Base-by-base conservation (phyloP, 2,329 filamentous ascomycete genomes). In the Seiridium unicorne region DNA sequence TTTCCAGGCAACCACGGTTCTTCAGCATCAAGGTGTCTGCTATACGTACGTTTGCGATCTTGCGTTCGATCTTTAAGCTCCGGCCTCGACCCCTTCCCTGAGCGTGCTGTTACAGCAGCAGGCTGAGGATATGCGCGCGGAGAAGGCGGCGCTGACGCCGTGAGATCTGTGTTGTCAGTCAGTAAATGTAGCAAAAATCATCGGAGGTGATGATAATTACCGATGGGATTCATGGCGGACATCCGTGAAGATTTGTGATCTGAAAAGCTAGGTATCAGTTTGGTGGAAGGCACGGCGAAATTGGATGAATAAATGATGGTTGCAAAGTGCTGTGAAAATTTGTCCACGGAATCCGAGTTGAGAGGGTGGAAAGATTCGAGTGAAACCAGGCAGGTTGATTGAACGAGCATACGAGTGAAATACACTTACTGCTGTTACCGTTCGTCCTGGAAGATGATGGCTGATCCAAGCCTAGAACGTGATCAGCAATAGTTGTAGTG, bases 31-130 rank as follows among this genome's bases (percentile, higher is more conserved):
- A 71, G 61, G 47, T 71, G 64, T 26, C 65, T 65, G 32, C 63
- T 64, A 49, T 69, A 67, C 2, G 67, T 65, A 10, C 72, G 72
- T 57, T 73, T 73, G 11, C 46, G 11, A 31, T 48, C 46, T n/a
- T n/a, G 8, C 9, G n/a, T 31, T 48, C 38, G 7, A 13, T 13
- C 38, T 42, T 42, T 13, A 42, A 13, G 13, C 7, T 42, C 13
- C 18, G 18, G 18, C 18, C 18, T 26, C 18, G 18, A 26, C 18
- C 1, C 18, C 18, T 26, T 26, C 18, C 18, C 18, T 26, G 18
- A 26, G 18, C 18, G 18, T 26, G 18, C 18, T 26, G 18, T 26
- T 26, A 26, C 18, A 42, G 7, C 38, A 42, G 7, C 38, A 42
- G 13, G 38, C 38, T 42, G 38, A 42, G 38, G 38, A 13, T 42